Conservation (phyloP, 768 basidiomycete species). For the Phanerochaete carnosa region DNA sequence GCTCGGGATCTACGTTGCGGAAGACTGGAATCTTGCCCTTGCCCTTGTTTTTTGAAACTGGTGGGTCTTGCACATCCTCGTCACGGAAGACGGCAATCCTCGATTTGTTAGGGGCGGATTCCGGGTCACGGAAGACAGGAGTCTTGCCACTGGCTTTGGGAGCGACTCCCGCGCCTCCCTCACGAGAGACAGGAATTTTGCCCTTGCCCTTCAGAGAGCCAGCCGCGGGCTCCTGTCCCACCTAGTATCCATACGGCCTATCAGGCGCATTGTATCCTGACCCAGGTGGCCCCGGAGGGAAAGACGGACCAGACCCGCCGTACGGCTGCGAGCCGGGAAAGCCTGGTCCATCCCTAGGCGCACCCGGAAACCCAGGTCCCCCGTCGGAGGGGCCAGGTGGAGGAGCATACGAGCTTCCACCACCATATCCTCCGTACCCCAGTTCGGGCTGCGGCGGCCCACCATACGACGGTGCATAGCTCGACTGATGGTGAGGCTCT, state of each 20-base stretch:
- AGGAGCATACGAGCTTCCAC: constrained; percentile 6
- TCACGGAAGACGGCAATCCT: constrained; percentile 6
- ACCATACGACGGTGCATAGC: constrained; percentile 6
- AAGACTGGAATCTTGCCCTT: background rate
- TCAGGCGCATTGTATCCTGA: constrained; percentile 7
- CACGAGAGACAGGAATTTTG: no score
- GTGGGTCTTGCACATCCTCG: background rate
- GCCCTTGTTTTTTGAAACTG: background rate
- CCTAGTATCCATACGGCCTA: constrained; percentile 10
- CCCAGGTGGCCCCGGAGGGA: background rate
- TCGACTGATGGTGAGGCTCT: constrained; percentile 1
- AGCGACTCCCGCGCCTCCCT: no score
- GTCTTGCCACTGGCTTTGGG: background rate
- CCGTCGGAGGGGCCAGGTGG: constrained; percentile 7
- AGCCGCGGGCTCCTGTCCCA: background rate
- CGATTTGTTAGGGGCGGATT: background rate
- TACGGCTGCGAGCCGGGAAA: constrained; percentile 10
- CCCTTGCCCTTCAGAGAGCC: no score
- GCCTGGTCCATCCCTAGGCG: constrained; percentile 10
- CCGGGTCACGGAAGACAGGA: constrained; percentile 1
- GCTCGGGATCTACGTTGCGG: background rate
- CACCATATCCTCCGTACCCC: background rate
- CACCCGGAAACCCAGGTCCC: constrained; percentile 14
- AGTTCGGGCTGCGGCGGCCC: constrained; percentile 1
- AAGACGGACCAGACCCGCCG: background rate